Evolutionary conservation across 441 rosid genomes (phyloP).

Genomic region (Gossypium aridum): DNA sequence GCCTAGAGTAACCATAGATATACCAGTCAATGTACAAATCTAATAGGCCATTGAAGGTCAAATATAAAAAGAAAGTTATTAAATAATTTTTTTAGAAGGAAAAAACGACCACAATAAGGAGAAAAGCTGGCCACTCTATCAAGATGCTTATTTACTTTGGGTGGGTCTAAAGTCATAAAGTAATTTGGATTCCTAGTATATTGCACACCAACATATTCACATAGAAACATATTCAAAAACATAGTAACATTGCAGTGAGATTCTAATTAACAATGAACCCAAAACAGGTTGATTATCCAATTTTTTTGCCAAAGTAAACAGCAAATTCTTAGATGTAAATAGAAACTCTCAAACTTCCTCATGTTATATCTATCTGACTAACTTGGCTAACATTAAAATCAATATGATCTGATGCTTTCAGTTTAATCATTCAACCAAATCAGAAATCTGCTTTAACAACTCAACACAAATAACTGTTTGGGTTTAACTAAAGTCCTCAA

Average conservation of each 20-base stretch:
- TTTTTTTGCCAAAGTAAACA: not conserved
- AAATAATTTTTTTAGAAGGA: not conserved
- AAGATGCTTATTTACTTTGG: not conserved
- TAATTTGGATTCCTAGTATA: not conserved
- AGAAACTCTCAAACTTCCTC: not conserved
- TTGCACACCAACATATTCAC: not conserved
- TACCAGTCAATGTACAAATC: not conserved
- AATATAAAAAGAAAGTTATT: not conserved
- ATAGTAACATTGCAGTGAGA: not conserved
- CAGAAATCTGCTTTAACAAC: not conserved
- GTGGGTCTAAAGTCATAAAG: not conserved
- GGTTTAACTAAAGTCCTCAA: conserved; percentile 2
- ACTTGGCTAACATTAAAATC: not conserved
- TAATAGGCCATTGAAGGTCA: not conserved
- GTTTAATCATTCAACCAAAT: not conserved
- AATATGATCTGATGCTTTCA: not conserved
- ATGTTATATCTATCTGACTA: not conserved
- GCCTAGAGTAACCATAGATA: not conserved
- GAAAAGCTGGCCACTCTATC: not conserved
- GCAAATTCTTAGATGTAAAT: not conserved
- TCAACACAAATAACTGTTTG: not conserved
- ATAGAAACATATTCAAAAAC: not conserved
- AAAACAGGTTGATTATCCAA: not conserved
- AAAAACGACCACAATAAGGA: not conserved
- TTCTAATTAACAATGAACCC: not conserved